phyloP scores from a whole-genome alignment of 768 basidiomycete species.

The Lactarius hatsudake region DNA sequence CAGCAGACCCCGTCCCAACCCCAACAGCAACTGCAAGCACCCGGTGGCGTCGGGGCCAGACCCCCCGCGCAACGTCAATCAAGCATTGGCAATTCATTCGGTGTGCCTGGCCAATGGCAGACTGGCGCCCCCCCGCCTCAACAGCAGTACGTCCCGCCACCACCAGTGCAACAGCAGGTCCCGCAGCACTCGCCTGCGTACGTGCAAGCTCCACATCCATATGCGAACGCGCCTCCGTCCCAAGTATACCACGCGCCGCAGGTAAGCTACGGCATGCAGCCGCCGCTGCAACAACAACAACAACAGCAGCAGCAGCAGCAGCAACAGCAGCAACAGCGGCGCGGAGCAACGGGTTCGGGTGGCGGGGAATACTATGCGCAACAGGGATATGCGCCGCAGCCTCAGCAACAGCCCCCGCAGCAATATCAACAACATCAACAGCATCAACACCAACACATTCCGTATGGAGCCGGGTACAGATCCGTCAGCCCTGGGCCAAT shows the following conservation, averaged over 20 bases:
- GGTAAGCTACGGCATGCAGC: slow-evolving; percentile 14
- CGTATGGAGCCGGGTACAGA: slow-evolving; percentile 39
- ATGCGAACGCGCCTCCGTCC: slow-evolving; percentile 22
- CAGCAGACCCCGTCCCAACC: slow-evolving; percentile 39
- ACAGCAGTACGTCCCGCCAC: slow-evolving; percentile 27
- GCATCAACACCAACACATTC: slow-evolving; percentile 35
- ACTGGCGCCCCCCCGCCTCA: neutral
- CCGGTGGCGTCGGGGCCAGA: neutral
- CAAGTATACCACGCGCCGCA: slow-evolving; percentile 15
- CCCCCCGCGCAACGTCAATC: slow-evolving; percentile 18
- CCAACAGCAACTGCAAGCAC: slow-evolving; percentile 27
- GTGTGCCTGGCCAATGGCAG: slow-evolving; percentile 14
- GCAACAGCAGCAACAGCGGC: slow-evolving; percentile 32
- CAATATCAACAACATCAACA: slow-evolving; percentile 37
- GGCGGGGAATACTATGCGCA: slow-evolving; percentile 19
- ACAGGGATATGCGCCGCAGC: slow-evolving; percentile 19
- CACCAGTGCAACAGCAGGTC: slow-evolving; percentile 21
- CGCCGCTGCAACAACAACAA: slow-evolving; percentile 33
- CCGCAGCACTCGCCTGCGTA: slow-evolving; percentile 20
- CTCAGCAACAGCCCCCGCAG: slow-evolving; percentile 22
- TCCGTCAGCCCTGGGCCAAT: slow-evolving; percentile 42
- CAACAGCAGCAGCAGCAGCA: slow-evolving; percentile 32
- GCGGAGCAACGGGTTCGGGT: slow-evolving; percentile 11
- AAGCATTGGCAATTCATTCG: slow-evolving; percentile 15
- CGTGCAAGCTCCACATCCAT: slow-evolving; percentile 20